Evolutionary conservation across 208 protist species (phyloP), one percentile per base, ranked within the genome.

Genomic region (Vickermania ingenoplastis): DNA sequence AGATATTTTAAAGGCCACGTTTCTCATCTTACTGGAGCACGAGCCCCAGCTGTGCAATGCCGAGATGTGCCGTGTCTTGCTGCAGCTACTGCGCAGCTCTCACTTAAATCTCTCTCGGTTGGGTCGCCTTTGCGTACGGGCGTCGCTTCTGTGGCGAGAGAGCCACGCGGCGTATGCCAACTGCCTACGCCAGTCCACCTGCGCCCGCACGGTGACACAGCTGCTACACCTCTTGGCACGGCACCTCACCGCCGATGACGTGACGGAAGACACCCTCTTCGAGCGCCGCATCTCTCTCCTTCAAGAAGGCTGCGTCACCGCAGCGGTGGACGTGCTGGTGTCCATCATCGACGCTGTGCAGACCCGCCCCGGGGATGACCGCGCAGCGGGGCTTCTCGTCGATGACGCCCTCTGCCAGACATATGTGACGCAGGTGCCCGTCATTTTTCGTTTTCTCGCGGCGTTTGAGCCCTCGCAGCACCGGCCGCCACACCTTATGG

Each of bases 381-480:
- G 36, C 36, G 17, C 11, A 7, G 36, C 36, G 11, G 17, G 7
- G 11, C 7, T 17, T 45, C 11, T 17, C 11, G 36, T n/a, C 0
- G 27, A 62, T 36, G 71, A 77, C 23, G 65, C 77, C 22, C 57
- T 62, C 2, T 63, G 72, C 14, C 24, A 57, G n/a, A 65, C 41
- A 13, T 88, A 86, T 53, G 63, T 77, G 31, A 62, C 63, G 27
- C 55, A 86, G 17, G 82, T 89, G 28, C 75, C 75, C n/a, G 67
- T 82, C 28, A 22, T 86, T 1, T 93, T 93, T 49, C 69, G 74
- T 25, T 83, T 90, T 54, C 74, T 93, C 48, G 86, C 74, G 17
- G 60, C 76, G 4, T 83, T 84, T 30, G 83, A 93, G 67, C 73
- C 79, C 7, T 67, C 73, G 7, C 73, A 89, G 30, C 69, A 76